Evolutionary conservation across 2,329 filamentous ascomycete species (phyloP), one percentile per base, ranked within the genome.

Genomic region (Colletotrichum sp.): DNA sequence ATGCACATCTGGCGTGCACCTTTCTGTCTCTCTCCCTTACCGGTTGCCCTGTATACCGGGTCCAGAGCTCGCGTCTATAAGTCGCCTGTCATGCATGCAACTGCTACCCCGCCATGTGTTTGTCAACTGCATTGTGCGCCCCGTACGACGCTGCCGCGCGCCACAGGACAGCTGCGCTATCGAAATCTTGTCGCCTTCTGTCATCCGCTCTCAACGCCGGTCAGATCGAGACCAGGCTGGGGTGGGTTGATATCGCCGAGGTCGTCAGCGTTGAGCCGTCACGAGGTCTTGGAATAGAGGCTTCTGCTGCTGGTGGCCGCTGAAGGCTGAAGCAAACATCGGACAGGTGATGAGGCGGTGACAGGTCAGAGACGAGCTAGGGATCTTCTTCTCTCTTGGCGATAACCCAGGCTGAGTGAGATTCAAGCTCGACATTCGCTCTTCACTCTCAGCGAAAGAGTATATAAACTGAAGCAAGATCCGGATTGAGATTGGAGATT

Each of bases 21-120:
- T 26, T 18, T 9, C 15, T 34, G 52, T 16, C 28, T 12, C 21
- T 71, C 67, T 13, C 61, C 68, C 38, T 75, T 32, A 15, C 63
- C 57, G 57, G 71, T 43, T 69, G 24, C 69, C 71, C 58, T 68
- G 70, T 36, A 55, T 76, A 76, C 71, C 70, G 74, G 71, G 43
- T 3, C 43, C 34, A 69, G 57, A 57, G 21, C 36, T 12, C 30
- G 34, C 28, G 26, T 48, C 26, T 76, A 68, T 69, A 65, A 65
- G 43, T 74, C 26, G 36, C 5, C 57, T 68, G 21, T 32, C 34
- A 48, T 30, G 32, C 16, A 13, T n/a, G 30, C 34, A 21, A 13
- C 7, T 64, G 36, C 74, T 60, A 67, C 28, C 55, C 26, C 64
- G 73, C 32, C 55, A 65, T 60, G 32, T 32, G 60, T 69, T 52